A percentile compares a stretch with the other conserved stretches of the same genome.
phyloP scores from a whole-genome alignment of 345 rosid species.

The Kernera saxatilis region DNA sequence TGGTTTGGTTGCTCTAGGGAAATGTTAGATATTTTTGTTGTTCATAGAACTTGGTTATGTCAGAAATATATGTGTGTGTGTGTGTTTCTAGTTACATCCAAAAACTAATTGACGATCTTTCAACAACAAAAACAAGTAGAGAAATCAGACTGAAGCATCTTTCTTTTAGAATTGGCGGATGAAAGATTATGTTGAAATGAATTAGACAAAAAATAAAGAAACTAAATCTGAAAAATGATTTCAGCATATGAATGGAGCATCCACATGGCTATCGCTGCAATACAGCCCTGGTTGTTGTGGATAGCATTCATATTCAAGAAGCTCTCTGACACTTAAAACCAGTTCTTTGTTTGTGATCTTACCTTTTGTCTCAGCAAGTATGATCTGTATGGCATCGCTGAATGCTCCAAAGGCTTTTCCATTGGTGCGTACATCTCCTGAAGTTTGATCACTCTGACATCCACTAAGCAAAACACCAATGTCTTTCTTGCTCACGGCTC shows the following conservation, averaged over 20 bases:
- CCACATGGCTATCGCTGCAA: constrained; percentile 51
- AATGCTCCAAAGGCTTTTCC: constrained; percentile 70
- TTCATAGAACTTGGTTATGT: neutral
- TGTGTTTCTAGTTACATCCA: too few relatives aligned
- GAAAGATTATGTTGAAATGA: too few relatives aligned
- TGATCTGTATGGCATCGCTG: constrained; percentile 76
- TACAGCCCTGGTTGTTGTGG: constrained; percentile 79
- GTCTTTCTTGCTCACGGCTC: constrained; percentile 38
- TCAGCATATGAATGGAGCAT: constrained; percentile 41
- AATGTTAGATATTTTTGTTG: neutral
- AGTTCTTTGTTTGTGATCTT: constrained; percentile 44
- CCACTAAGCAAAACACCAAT: constrained; percentile 74
- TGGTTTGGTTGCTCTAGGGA: neutral
- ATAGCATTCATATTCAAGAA: constrained; percentile 60
- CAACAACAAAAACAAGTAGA: too few relatives aligned
- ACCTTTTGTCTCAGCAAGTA: constrained; percentile 49
- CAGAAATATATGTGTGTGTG: neutral
- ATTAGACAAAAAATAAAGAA: too few relatives aligned
- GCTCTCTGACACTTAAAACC: constrained; percentile 49
- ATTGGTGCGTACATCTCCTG: constrained; percentile 74
- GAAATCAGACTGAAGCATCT: too few relatives aligned
- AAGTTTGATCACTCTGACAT: constrained; percentile 78
- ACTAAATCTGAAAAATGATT: neutral
- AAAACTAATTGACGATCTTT: too few relatives aligned
- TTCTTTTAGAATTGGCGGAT: too few relatives aligned